Conservation (phyloP, 768 basidiomycete genomes). For the Gymnopilus dilepis region DNA sequence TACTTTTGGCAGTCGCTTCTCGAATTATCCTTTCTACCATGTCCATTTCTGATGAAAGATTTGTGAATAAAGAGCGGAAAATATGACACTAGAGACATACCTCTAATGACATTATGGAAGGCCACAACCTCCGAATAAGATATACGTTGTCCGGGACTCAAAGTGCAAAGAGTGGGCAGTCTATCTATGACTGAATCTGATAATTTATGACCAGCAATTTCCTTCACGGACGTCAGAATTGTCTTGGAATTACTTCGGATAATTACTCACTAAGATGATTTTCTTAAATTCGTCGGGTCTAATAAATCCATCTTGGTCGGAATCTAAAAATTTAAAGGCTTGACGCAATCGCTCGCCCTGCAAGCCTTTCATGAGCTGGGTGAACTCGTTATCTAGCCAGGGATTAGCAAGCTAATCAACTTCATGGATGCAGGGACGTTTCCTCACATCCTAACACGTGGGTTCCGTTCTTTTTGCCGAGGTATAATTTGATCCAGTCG, state of each 20-base stretch:
- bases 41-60: slow-evolving; percentile 79
- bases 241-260: neutral
- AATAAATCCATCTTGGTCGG: slow-evolving; percentile 93
- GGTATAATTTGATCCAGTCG: slow-evolving; percentile 96
- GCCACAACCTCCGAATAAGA: slow-evolving; percentile 96
- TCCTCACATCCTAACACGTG: slow-evolving; percentile 90
- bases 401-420: neutral
- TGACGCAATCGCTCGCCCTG: slow-evolving; percentile 98
- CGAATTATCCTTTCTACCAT: slow-evolving; percentile 95
- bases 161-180: slow-evolving; percentile 88
- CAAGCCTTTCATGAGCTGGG: slow-evolving; percentile 97
- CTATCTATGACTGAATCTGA: slow-evolving; percentile 92
- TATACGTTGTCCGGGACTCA: slow-evolving; percentile 89
- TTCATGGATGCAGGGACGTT: neutral
- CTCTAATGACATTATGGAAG: slow-evolving; percentile 95
- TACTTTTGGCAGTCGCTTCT: slow-evolving; percentile 87
- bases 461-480: slow-evolving; percentile 89
- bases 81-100: slow-evolving; percentile 44
- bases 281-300: slow-evolving; percentile 91
- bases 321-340: slow-evolving; percentile 91
- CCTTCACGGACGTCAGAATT: slow-evolving; percentile 48
- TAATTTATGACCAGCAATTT: slow-evolving; percentile 96
- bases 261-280: slow-evolving; percentile 81
- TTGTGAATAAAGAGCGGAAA: neutral
- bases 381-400: slow-evolving; percentile 87